Evolutionary conservation across 2,329 filamentous ascomycete genomes (phyloP).

Genomic region (Calonectria ilicicola): DNA sequence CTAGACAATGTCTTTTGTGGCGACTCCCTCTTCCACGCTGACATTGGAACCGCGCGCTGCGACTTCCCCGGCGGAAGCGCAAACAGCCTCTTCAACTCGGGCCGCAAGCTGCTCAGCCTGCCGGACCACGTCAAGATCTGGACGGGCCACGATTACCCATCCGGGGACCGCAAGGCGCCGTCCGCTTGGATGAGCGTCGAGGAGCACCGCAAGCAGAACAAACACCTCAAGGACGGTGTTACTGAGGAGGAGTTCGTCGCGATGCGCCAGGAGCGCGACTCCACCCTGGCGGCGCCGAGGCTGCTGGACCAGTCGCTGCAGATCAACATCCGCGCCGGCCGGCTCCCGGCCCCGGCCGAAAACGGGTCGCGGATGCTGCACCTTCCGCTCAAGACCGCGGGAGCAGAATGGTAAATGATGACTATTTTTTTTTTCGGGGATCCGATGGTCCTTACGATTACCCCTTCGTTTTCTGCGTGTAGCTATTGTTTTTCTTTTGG

Average conservation of each 20-base stretch:
- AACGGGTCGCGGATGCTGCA: slow-evolving; percentile 50
- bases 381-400: slow-evolving; percentile 48
- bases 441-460: not conserved
- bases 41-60: slow-evolving; percentile 64
- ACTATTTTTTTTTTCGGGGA: not conserved
- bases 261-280: slow-evolving; percentile 57
- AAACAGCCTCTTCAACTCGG: slow-evolving; percentile 56
- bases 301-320: slow-evolving; percentile 64
- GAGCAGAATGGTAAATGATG: not conserved
- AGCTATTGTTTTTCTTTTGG: not conserved
- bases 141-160: slow-evolving; percentile 67
- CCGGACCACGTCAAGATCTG: slow-evolving; percentile 61
- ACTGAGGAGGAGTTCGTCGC: slow-evolving; percentile 58
- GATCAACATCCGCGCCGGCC: slow-evolving; percentile 63
- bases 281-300: slow-evolving; percentile 55
- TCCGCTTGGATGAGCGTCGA: slow-evolving; percentile 57
- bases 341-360: slow-evolving; percentile 50
- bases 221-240: slow-evolving; percentile 58
- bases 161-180: slow-evolving; percentile 48
- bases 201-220: slow-evolving; percentile 60
- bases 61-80: slow-evolving; percentile 67
- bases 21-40: slow-evolving; percentile 64
- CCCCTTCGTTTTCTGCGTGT: not conserved
- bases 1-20: slow-evolving; percentile 62
- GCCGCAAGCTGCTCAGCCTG: slow-evolving; percentile 54